A percentile compares a stretch with the other conserved stretches of the same genome.
These are phyloP conservation scores for Plasmodium inui DNA, from an alignment of 169 alveolate genomes.

Conservation along the genomic window DNA sequence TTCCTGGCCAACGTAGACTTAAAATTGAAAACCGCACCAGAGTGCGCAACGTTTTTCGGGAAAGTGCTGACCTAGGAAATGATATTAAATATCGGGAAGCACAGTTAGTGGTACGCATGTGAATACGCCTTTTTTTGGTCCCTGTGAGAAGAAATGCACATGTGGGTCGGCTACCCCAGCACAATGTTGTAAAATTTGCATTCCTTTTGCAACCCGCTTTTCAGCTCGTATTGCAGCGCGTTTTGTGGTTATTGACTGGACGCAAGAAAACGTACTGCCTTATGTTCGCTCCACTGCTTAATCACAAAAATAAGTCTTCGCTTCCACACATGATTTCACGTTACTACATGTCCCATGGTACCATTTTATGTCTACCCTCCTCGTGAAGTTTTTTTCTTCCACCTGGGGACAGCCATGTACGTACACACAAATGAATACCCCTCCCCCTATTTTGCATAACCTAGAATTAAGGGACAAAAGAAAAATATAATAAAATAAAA, in stretches of 20 bases:
- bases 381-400: neutral
- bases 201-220: too few relatives aligned
- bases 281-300: neutral
- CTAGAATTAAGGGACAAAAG: neutral
- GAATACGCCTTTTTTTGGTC: neutral
- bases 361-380: neutral
- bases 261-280: neutral
- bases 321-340: neutral
- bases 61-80: neutral
- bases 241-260: neutral
- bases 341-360: neutral
- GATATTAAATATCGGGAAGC: neutral
- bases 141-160: neutral
- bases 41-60: neutral
- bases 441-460: neutral
- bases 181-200: neutral
- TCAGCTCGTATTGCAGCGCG: neutral
- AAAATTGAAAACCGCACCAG: neutral
- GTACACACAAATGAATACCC: neutral
- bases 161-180: neutral
- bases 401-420: neutral
- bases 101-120: neutral
- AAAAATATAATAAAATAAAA: neutral
- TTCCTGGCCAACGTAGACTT: neutral
- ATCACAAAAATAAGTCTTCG: neutral